Base-by-base conservation (phyloP, 805 yeast genomes). In the Metschnikowia colocasiae region DNA sequence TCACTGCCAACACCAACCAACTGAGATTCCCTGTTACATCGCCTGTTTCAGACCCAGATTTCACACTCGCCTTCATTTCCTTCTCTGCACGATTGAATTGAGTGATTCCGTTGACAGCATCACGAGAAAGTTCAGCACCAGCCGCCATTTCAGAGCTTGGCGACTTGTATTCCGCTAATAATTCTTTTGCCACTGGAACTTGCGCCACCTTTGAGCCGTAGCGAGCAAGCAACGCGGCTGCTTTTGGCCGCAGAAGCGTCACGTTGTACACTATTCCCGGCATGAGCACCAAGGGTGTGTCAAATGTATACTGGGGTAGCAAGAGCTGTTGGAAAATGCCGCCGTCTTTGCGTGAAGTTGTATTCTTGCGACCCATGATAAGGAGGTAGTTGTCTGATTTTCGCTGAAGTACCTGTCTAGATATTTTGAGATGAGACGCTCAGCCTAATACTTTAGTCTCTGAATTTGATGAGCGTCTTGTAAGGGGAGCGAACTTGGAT, bases 201-300 rank as follows among this genome's bases (percentile, higher is more conserved):
- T 57, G 43, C 16, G 59, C 54, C 6, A 61, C 57, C 39, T 62
- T 62, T 7, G 62, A 54, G 40, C 68, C 59, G 57, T 66, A 79
- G 23, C 76, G 67, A 19, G 71, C 64, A 36, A 81, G 61, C 16
- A 81, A 60, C 3, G 73, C 67, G 9, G 75, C 69, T 1, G 81
- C 83, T 43, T 73, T 71, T 45, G 67, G 63, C 45, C 74, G 66
- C 15, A 74, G 61, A 45, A 81, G 75, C 1, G 79, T 68, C n/a
- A 82, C 78, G 47, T 79, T 75, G 62, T 82, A 83, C 20, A 81
- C 69, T 34, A 82, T 76, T 0, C 87, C 87, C 1, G 89, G 87
- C 7, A 82, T 56, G 26, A 81, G 70, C 12, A 83, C 79, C 44
- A 71, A 57, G 50, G 69, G 65, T 36, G 75, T 69, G 52, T 73